Base-by-base conservation (phyloP, 2,329 filamentous ascomycete species). In the Phoma sp. region DNA sequence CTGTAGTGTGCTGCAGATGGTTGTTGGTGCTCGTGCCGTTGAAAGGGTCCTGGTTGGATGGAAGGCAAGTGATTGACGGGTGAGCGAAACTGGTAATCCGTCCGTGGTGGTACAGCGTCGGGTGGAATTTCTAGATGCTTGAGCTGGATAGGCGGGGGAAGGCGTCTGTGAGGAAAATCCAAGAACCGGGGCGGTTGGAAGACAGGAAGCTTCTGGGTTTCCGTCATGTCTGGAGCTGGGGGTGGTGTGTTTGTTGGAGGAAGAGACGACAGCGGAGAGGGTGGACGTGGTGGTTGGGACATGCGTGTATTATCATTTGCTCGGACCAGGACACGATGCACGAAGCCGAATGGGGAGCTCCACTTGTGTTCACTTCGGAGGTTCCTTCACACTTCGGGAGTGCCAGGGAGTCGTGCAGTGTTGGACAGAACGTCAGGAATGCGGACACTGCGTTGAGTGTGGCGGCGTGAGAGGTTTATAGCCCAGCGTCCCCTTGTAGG, bases 261-360 rank as follows among this genome's bases (percentile, higher is more conserved):
- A 56, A 77, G 67, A 62, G 76, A 75, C 68, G 77, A 69, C 60
- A 75, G 64, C 55, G 75, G 75, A 68, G 75, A 71, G 63, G 74
- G 68, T 60, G 66, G 70, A 65, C 59, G 64, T 72, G 67, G 68
- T 74, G 71, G 72, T 72, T 75, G 73, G 72, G 75, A 76, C 75
- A 77, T 76, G 73, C 75, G 74, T 75, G 69, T 72, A 69, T 75
- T 74, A 71, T 75, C 73, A 74, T 69, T 72, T 75, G 72, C 68
- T 71, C 71, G 68, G 61, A 64, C 67, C 71, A 68, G 71, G 67
- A 73, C 69, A 72, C 67, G 62, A 73, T 75, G 73, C 74, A 75
- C 66, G 65, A 71, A 72, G 68, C 74, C 74, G 71, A 72, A 76
- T 76, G 71, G 64, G 73, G 73, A 67, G 62, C 60, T 65, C 62